A percentile compares a stretch with the other conserved stretches of the same genome.
phyloP scores from a whole-genome alignment of 306 rosid species.

The Sophora flavescens region DNA sequence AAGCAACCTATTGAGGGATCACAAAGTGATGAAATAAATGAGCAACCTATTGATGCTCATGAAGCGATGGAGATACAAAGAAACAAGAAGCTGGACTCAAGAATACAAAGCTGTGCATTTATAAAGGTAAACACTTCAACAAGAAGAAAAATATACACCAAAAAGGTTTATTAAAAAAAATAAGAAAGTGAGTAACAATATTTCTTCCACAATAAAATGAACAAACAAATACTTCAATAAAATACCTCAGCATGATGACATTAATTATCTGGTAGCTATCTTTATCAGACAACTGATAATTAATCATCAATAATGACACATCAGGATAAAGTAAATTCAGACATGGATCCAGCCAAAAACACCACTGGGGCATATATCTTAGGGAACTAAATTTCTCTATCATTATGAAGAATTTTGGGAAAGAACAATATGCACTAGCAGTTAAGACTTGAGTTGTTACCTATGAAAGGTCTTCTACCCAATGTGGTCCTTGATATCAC shows the following conservation, averaged over 20 bases:
- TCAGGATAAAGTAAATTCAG: constrained; percentile 25
- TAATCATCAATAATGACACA: neutral
- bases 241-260: neutral
- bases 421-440: neutral
- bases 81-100: neutral
- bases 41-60: constrained; percentile 29
- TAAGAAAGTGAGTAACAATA: neutral
- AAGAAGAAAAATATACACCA: neutral
- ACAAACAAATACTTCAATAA: neutral
- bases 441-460: neutral
- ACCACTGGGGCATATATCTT: neutral
- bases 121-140: neutral
- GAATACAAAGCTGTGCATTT: constrained; percentile 25
- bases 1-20: constrained; percentile 17
- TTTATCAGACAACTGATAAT: neutral
- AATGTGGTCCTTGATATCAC: neutral
- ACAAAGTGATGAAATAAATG: constrained; percentile 11
- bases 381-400: neutral
- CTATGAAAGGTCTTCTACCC: neutral
- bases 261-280: neutral
- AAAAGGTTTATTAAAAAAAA: neutral
- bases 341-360: neutral
- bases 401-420: neutral
- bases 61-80: constrained; percentile 11
- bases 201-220: neutral